Evolutionary conservation across 805 yeast genomes (phyloP), one percentile per base, ranked within the genome.

Genomic region (Sungouiella thailandica): DNA sequence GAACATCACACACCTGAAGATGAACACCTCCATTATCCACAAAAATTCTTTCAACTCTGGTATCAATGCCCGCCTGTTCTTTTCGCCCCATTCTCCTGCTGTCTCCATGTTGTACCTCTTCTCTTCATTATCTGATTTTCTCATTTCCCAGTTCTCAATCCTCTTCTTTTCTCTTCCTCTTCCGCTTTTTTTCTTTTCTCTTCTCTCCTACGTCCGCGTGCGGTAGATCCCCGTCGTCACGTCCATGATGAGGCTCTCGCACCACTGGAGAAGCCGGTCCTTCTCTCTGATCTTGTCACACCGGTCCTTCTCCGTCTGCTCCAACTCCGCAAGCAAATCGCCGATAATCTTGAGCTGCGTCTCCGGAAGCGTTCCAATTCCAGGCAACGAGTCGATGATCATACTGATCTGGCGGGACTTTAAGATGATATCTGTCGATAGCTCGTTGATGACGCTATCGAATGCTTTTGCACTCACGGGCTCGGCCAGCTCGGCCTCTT

Each of bases 351-450:
- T 59, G 53, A 88, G 55, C 57, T 89, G 97, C 35, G 76, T 80
- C 28, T 70, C 74, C 16, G 84, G 83, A 2, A 89, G 76, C 1
- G 83, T 89, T 7, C 94, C 96, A 2, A 87, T 85, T 9, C 97
- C 97, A 0, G 98, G 98, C 27, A 90, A 64, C 2, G 95, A 78
- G 52, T 85, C 94, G 25, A 90, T 88, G 17, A 90, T 73, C 49
- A 84, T 79, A 25, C 85, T 74, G 11, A 90, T 83, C 55, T 93
- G 97, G 47, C 94, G 74, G 4, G 94, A 76, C 52, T 89, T 89
- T 37, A 87, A 60, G 17, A 89, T 84, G 7, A 90, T 73, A 53
- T 90, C 98, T 0, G 84, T 76, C 2, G 95, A 75, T 7, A 93
- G 67, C 52, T 93, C 97, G 46, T 76, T 77, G 29, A 78, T 70